Base-by-base conservation (phyloP, 345 rosid genomes). In the Eucalyptus leucophloia region DNA sequence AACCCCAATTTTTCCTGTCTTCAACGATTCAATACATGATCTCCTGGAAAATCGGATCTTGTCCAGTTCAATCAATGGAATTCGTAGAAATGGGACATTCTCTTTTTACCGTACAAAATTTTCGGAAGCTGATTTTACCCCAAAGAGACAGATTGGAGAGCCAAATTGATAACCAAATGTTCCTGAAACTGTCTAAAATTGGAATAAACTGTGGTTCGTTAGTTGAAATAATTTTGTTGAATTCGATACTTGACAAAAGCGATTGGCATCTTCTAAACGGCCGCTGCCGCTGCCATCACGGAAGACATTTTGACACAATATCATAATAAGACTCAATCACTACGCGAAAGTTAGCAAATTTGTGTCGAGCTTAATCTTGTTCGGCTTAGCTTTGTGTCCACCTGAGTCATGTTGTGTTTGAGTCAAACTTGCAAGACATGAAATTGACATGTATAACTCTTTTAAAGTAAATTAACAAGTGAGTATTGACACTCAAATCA, bases 271-370 rank as follows among this genome's bases (percentile, higher is more conserved):
- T 1, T 56, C 7, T 23, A 24, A 1, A 24, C 28, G 1, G 2
- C 26, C 2, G 0, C 26, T 0, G 6, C 3, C 0, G 1, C 62
- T 1, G 62, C 62, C 13, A 2, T 24, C 62, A 23, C 0, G 7
- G 30, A 56, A 56, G 58, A 53, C 58, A 18, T 21, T 62, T 62
- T 7, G 37, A 62, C 18, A 30, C 3, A 1, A 67, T 8, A n/a
- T 14, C 37, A 67, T 65, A 65, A 65, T 10, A 67, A 15, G 21
- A 67, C 40, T 12, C 9, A 17, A 65, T 16, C 77, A 67, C 40
- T n/a, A 67, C 37, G 15, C 6, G 0, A n/a, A 65, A 4, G 2
- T 65, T 32, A 32, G 80, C 5, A 4, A 6, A 67, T 32, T 67
- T 17, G 23, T 32, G 80, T 8, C 12, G 1, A 16, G 24, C 23